Evolutionary conservation across 2,329 filamentous ascomycete species (phyloP).

Genomic region (Penicillium crustosum): DNA sequence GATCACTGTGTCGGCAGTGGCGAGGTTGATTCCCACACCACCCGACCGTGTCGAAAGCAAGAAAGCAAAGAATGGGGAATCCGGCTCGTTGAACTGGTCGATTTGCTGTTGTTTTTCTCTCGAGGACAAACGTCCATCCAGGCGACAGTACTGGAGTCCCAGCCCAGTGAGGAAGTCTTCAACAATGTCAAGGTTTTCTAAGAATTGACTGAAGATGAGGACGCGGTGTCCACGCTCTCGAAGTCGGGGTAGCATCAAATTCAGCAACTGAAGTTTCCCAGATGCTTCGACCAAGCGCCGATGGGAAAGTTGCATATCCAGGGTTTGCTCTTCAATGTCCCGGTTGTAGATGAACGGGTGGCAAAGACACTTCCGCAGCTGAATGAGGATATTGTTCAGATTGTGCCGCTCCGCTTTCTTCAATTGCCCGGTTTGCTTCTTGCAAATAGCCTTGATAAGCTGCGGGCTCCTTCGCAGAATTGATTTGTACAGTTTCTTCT

Average conservation of each 20-base stretch:
- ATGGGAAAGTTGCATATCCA: constrained; percentile 62
- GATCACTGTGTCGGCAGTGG: constrained; percentile 95
- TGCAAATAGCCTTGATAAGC: constrained; percentile 81
- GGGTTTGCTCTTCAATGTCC: constrained; percentile 79
- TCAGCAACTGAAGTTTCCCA: constrained; percentile 79
- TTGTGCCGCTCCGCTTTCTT: constrained; percentile 72
- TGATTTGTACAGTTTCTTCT: constrained; percentile 91
- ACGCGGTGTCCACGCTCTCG: constrained; percentile 84
- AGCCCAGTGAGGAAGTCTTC: constrained; percentile 87
- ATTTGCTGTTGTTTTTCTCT: constrained; percentile 92
- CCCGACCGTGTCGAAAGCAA: constrained; percentile 90
- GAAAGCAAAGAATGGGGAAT: constrained; percentile 84
- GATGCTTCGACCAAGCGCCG: constrained; percentile 88
- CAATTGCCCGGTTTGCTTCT: constrained; percentile 59
- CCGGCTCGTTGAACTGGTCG: constrained; percentile 84
- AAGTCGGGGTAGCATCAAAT: constrained; percentile 83
- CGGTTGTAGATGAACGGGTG: constrained; percentile 94
- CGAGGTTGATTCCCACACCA: constrained; percentile 95
- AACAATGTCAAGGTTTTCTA: constrained; percentile 80
- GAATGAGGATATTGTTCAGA: constrained; percentile 92
- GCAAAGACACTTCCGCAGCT: constrained; percentile 89
- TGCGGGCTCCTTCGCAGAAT: constrained; percentile 89
- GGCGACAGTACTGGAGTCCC: constrained; percentile 69
- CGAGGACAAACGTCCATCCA: constrained; percentile 80
- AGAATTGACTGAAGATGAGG: constrained; percentile 92